phyloP scores from a whole-genome alignment of 495 filamentous ascomycete genomes.

The Hapsidospora chrysogenum region DNA sequence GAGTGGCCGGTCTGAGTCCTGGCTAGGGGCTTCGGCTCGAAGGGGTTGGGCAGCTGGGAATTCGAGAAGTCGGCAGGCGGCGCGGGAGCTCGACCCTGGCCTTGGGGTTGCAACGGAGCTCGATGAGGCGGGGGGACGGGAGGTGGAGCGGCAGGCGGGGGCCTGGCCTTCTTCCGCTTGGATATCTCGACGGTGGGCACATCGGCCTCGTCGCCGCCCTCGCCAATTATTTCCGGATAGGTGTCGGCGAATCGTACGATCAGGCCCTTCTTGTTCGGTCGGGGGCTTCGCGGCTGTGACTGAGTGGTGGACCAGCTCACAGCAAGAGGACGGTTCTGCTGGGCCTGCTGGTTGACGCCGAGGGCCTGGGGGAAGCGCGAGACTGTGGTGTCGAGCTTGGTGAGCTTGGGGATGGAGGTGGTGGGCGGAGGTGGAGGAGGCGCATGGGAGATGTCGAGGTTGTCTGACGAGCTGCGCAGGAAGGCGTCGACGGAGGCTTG shows the following conservation, averaged over 20 bases:
- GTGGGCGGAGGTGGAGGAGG: conserved; percentile 17
- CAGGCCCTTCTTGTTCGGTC: conserved; percentile 37
- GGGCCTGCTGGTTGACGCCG: conserved; percentile 14
- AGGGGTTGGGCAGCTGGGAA: conserved; percentile 12
- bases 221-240: conserved; percentile 63
- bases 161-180: conserved; percentile 24
- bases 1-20: conserved; percentile 33
- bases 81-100: conserved; percentile 6
- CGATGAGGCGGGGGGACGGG: conserved; percentile 9
- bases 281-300: conserved; percentile 5
- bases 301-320: conserved; percentile 12
- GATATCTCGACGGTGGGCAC: conserved; percentile 51
- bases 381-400: conserved; percentile 27
- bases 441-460: conserved; percentile 20
- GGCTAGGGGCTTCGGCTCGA: conserved; percentile 20
- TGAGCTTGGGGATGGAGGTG: conserved; percentile 16
- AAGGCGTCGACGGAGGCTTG: conserved; percentile 30
- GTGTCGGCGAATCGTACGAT: conserved; percentile 52
- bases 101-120: conserved; percentile 9
- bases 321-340: conserved; percentile 12
- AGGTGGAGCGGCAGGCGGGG: conserved; percentile 13
- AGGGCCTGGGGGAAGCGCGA: conserved; percentile 26
- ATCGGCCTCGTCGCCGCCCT: conserved; percentile 73
- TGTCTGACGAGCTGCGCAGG: conserved; percentile 23
- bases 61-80: conserved; percentile 7